A percentile compares a stretch with the other conserved stretches of the same genome.
Conservation (phyloP, 768 basidiomycete genomes). For the Erythrobasidium yunnanense region DNA sequence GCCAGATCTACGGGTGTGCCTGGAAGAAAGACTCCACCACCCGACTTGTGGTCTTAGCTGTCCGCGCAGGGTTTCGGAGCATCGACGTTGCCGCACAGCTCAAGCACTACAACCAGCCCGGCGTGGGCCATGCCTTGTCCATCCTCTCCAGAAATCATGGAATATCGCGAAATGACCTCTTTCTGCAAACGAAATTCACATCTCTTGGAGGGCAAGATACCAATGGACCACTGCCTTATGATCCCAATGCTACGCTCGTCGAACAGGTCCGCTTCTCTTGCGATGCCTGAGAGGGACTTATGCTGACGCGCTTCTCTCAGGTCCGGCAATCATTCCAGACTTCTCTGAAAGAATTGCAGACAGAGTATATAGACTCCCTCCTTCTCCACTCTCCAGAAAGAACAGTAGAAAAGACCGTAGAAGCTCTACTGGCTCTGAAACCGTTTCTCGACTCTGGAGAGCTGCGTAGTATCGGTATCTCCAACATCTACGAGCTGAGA, state of each 20-base stretch:
- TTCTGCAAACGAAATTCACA: conserved; percentile 77
- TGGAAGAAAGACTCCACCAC: conserved; percentile 67
- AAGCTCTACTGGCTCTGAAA: conserved; percentile 59
- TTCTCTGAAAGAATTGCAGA: conserved; percentile 60
- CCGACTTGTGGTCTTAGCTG: conserved; percentile 57
- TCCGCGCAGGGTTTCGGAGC: conserved; percentile 64
- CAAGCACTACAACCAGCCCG: conserved; percentile 54
- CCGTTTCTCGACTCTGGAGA: conserved; percentile 56
- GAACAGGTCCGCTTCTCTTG: conserved; percentile 13
- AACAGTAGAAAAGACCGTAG: conserved; percentile 50
- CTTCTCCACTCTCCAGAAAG: conserved; percentile 66
- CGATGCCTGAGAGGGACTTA: neutral
- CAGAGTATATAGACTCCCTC: conserved; percentile 65
- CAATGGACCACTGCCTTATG: conserved; percentile 62
- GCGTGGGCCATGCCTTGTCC: conserved; percentile 63
- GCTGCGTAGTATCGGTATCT: conserved; percentile 48
- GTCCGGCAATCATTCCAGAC: conserved; percentile 53
- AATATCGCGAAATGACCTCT: conserved; percentile 59
- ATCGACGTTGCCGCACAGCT: conserved; percentile 63
- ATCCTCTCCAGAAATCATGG: conserved; percentile 51
- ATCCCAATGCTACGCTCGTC: conserved; percentile 44
- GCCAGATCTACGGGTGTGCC: conserved; percentile 28
- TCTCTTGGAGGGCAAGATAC: conserved; percentile 61
- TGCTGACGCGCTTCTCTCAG: conserved; percentile 47
- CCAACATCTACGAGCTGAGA: conserved; percentile 2